Conservation (phyloP, 805 yeast genomes). For the Grigorovia transvaalensis region DNA sequence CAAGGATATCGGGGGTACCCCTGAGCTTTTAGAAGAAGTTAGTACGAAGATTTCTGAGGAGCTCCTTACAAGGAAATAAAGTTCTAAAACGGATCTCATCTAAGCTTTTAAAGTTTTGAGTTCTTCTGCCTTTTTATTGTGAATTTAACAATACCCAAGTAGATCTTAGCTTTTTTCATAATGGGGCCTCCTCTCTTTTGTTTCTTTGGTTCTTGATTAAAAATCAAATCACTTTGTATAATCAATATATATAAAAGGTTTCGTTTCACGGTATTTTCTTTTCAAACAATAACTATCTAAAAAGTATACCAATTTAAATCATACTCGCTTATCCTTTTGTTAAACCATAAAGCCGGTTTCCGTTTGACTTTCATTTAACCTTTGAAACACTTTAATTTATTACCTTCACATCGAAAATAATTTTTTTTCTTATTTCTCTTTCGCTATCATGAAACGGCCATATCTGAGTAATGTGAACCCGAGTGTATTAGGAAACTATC, state of each 20-base stretch:
- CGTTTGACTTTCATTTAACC: too few species aligned
- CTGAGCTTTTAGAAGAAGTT: not conserved
- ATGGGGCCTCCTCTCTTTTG: not conserved
- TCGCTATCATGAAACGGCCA: too few species aligned
- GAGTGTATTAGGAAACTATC: not conserved
- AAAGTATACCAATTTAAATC: not conserved
- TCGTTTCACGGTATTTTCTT: not conserved
- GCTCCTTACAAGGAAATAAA: not conserved
- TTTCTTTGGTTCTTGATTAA: not conserved
- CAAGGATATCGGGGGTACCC: not conserved
- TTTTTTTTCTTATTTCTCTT: too few species aligned
- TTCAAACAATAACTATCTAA: not conserved
- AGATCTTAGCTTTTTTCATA: not conserved
- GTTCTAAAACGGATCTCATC: not conserved
- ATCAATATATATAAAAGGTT: not conserved
- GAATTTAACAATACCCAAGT: not conserved
- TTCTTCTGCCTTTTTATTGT: not conserved
- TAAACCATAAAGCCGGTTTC: too few species aligned
- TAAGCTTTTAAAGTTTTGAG: not conserved
- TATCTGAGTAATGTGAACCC: too few species aligned
- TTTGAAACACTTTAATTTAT: too few species aligned
- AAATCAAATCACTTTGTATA: not conserved
- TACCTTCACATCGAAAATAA: too few species aligned
- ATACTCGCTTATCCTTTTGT: not conserved
- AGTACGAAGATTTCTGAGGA: not conserved